Evolutionary conservation across 768 basidiomycete species (phyloP), one percentile per base, ranked within the genome.

Genomic region (Cyclocybe aegerita): DNA sequence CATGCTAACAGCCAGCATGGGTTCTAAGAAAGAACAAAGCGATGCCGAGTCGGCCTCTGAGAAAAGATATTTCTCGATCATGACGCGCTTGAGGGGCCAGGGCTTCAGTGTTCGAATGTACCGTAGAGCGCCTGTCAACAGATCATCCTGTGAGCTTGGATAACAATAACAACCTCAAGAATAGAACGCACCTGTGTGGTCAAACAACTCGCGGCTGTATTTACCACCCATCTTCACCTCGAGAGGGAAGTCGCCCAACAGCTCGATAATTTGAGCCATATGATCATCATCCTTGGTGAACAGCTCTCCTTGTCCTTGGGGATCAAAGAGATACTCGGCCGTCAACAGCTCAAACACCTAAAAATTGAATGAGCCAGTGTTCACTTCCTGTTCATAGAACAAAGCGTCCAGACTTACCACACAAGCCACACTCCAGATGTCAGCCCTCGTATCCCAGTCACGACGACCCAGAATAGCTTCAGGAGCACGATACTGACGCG

Each of bases 241-340:
- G 23, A 84, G 60, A 10, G 82, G 70, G 54, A 86, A 83, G 68
- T 93, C 89, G 32, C 93, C 93, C 51, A 95, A 70, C 8, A 97
- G 75, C 72, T 97, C 94, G 49, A 95, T 86, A 54, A 96, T 91
- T 71, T 95, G 93, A 33, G 94, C 94, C 80, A 95, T 83, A 60
- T 97, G 94, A 65, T 98, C 96, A 62, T 95, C 93, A 66, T 97
- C 93, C 69, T 94, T 94, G 51, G 83, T 86, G 61, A 92, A 95
- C 40, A 89, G 70, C 57, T 86, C 85, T 17, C 83, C 83, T 67
- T 90, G 87, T 23, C 83, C 83, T 54, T 90, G 88, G 11, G 91
- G 91, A 63, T 96, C 93, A 65, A 97, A 96, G 37, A 97, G 80
- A 65, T 87, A 94, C 65, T 96, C 94, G 15, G 90, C 90, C 1